These are phyloP conservation scores for Parascedosporium putredinis DNA, from an alignment of 2,329 filamentous ascomycete species.

Conservation along the genomic window DNA sequence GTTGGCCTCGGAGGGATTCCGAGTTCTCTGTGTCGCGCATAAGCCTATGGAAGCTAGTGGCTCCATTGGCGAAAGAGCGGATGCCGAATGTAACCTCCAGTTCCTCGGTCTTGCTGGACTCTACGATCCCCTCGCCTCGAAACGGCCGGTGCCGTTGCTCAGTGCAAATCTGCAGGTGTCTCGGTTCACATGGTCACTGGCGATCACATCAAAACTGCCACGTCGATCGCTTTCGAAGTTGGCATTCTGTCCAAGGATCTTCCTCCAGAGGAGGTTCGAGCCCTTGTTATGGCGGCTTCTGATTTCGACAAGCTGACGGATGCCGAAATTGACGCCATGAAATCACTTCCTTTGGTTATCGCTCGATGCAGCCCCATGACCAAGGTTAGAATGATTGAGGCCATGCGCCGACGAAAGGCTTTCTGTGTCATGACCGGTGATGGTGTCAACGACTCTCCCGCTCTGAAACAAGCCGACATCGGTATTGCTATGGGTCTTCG, in stretches of 20 bases:
- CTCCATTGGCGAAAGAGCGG: constrained; percentile 35
- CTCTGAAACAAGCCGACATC: constrained; percentile 62
- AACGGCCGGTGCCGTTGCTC: constrained; percentile 48
- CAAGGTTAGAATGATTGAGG: constrained; percentile 67
- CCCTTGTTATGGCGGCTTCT: constrained; percentile 49
- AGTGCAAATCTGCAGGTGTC: constrained; percentile 51
- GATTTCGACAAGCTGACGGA: constrained; percentile 54
- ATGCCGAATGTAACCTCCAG: constrained; percentile 45
- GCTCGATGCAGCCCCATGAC: constrained; percentile 60
- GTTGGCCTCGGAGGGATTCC: constrained; percentile 53
- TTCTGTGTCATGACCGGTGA: constrained; percentile 70
- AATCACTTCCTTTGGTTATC: constrained; percentile 54
- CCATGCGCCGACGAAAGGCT: constrained; percentile 55
- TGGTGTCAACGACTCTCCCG: constrained; percentile 65
- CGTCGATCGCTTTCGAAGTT: constrained; percentile 54
- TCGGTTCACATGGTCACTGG: constrained; percentile 61
- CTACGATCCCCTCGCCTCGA: constrained; percentile 64
- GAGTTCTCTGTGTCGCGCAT: constrained; percentile 56
- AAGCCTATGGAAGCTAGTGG: constrained; percentile 28
- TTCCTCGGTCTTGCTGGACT: constrained; percentile 64
- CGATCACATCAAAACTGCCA: constrained; percentile 58
- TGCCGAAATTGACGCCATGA: constrained; percentile 50
- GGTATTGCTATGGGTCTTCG: constrained; percentile 66
- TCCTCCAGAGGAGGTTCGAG: constrained; percentile 25
- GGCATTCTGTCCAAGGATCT: constrained; percentile 41